These are phyloP conservation scores for Lentinula novae-zelandiae DNA, from an alignment of 1,284 basidiomycete genomes.

Conservation along the genomic window DNA sequence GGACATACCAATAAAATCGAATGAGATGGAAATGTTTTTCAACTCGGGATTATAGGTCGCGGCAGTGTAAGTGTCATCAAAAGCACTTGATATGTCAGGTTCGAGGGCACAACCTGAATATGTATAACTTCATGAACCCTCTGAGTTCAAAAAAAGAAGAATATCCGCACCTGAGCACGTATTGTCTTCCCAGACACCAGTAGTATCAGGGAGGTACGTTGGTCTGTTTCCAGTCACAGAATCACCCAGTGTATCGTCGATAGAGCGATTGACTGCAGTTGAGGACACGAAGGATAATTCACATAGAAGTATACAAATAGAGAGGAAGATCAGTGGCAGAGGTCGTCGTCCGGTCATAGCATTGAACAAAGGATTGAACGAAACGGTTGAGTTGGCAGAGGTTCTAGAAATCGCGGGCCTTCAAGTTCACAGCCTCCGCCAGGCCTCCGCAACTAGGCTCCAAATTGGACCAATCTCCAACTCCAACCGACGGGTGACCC, in stretches of 20 bases:
- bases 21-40: slow-evolving; percentile 9
- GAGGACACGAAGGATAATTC: neutral
- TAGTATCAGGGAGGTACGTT: slow-evolving; percentile 1
- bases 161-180: neutral
- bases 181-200: slow-evolving; percentile 11
- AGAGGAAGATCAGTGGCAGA: neutral
- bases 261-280: slow-evolving; percentile 7
- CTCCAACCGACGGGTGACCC: too few species aligned
- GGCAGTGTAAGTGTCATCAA: slow-evolving; percentile 9
- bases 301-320: neutral
- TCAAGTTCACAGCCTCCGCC: neutral
- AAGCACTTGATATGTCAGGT: slow-evolving; percentile 4
- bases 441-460: too few species aligned
- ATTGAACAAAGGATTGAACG: neutral
- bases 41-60: slow-evolving; percentile 9
- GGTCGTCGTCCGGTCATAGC: neutral
- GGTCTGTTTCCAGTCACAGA: slow-evolving; percentile 6
- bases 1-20: slow-evolving; percentile 6
- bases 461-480: too few species aligned
- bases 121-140: neutral
- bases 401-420: neutral
- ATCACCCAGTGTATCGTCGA: slow-evolving; percentile 11
- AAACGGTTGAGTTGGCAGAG: too few species aligned
- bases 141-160: neutral
- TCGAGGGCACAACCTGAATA: slow-evolving; percentile 3